A percentile compares a stretch with the other conserved stretches of the same genome.
These are phyloP conservation scores for Amniculicola lignicola DNA, from an alignment of 495 filamentous ascomycete genomes.

Conservation along the genomic window DNA sequence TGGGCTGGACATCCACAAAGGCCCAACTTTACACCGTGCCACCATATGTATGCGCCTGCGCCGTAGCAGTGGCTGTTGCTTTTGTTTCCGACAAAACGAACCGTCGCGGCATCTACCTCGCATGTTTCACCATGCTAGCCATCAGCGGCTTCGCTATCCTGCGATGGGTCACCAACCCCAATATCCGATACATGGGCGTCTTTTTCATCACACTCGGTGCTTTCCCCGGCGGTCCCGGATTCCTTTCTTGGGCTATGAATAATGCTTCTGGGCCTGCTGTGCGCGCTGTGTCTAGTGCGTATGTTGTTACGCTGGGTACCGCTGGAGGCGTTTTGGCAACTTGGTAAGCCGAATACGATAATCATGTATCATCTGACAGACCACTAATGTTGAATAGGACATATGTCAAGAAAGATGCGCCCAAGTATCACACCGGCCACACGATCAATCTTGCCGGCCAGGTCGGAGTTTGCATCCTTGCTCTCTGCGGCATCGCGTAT, in stretches of 20 bases:
- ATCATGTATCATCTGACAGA: not conserved
- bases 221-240: conserved; percentile 49
- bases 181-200: conserved; percentile 68
- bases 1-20: conserved; percentile 52
- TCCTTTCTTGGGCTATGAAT: conserved; percentile 57
- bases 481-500: conserved; percentile 51
- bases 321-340: conserved; percentile 57
- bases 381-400: conserved; percentile 41
- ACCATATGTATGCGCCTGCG: conserved; percentile 77
- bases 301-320: conserved; percentile 55
- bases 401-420: conserved; percentile 50
- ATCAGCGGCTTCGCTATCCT: conserved; percentile 73
- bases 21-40: conserved; percentile 84
- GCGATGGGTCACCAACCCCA: conserved; percentile 54
- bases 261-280: conserved; percentile 57
- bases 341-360: conserved; percentile 44
- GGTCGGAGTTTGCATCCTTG: conserved; percentile 43
- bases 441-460: conserved; percentile 57
- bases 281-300: conserved; percentile 53
- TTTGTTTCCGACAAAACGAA: conserved; percentile 61
- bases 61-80: conserved; percentile 71
- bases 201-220: conserved; percentile 64
- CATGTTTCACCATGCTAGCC: conserved; percentile 57
- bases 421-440: conserved; percentile 54
- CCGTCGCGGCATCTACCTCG: conserved; percentile 71